Evolutionary conservation across 257 asterid genomes (phyloP).

Genomic region (Verbena officinalis): DNA sequence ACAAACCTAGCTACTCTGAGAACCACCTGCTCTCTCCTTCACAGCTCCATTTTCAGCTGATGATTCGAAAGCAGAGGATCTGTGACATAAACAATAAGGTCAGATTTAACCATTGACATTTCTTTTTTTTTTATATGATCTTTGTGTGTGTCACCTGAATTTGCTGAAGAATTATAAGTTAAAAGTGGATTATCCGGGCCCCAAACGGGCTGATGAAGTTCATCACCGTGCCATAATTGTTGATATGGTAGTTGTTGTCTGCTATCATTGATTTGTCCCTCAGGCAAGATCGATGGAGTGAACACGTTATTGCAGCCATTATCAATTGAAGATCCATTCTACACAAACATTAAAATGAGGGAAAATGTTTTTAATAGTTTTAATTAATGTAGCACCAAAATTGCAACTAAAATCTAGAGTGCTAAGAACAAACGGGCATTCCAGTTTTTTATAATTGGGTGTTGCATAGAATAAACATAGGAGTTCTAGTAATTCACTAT

Average conservation of each 20-base stretch:
- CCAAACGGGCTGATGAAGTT: constrained; percentile 64
- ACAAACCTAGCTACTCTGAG: constrained; percentile 28
- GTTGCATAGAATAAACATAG: too few species aligned
- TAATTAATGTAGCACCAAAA: not conserved
- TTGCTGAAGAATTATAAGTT: constrained; percentile 67
- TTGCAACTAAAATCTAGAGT: not conserved
- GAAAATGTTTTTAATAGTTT: not conserved
- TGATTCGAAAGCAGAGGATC: constrained; percentile 58
- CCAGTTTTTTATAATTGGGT: too few species aligned
- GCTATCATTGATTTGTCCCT: constrained; percentile 55
- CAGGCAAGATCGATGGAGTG: constrained; percentile 61
- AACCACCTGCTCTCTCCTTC: constrained; percentile 36
- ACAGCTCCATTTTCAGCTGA: constrained; percentile 72
- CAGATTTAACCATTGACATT: too few species aligned
- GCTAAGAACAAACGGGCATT: not conserved
- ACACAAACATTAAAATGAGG: constrained; percentile 22
- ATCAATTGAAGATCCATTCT: constrained; percentile 60
- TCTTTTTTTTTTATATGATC: not conserved
- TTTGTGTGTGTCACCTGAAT: constrained; percentile 55
- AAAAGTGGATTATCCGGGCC: constrained; percentile 62
- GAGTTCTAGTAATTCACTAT: too few species aligned
- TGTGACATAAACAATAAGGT: constrained; percentile 23
- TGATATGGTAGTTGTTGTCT: constrained; percentile 62
- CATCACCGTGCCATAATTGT: constrained; percentile 66
- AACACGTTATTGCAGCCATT: constrained; percentile 53